Evolutionary conservation across 164 flowering plant genomes (phyloP).

Genomic region (Platanus orientalis): DNA sequence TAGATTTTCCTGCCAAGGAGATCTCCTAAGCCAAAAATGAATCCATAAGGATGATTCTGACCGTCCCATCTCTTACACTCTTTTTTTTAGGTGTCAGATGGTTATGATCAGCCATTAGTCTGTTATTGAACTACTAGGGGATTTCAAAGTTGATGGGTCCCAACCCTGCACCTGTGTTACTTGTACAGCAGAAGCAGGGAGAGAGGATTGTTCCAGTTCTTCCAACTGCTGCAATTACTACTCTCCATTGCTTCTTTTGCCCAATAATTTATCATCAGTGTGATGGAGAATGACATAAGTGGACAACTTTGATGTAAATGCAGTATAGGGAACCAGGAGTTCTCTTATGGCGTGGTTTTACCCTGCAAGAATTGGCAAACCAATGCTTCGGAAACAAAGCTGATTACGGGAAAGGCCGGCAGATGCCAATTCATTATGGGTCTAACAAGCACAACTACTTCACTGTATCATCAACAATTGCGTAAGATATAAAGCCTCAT

Average conservation of each 20-base stretch:
- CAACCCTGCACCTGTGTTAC: background rate
- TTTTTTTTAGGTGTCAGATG: no score
- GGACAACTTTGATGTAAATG: slow-evolving; percentile 13
- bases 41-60: background rate
- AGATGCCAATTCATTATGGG: slow-evolving; percentile 91
- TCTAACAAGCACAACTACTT: slow-evolving; percentile 68
- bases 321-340: slow-evolving; percentile 94
- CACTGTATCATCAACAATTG: slow-evolving; percentile 82
- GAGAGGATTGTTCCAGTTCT: background rate
- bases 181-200: background rate
- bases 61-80: background rate
- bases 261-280: background rate
- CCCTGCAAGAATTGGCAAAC: slow-evolving; percentile 73
- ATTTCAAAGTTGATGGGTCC: background rate
- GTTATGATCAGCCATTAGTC: no score
- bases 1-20: background rate
- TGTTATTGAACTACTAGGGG: background rate
- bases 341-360: slow-evolving; percentile 87
- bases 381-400: slow-evolving; percentile 73
- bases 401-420: slow-evolving; percentile 85
- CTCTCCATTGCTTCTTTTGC: background rate
- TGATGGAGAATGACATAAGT: background rate
- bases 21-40: background rate
- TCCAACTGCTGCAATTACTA: background rate
- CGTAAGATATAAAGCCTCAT: slow-evolving; percentile 46